Conservation (phyloP, 495 filamentous ascomycete genomes). For the Polyplosphaeria fusca region DNA sequence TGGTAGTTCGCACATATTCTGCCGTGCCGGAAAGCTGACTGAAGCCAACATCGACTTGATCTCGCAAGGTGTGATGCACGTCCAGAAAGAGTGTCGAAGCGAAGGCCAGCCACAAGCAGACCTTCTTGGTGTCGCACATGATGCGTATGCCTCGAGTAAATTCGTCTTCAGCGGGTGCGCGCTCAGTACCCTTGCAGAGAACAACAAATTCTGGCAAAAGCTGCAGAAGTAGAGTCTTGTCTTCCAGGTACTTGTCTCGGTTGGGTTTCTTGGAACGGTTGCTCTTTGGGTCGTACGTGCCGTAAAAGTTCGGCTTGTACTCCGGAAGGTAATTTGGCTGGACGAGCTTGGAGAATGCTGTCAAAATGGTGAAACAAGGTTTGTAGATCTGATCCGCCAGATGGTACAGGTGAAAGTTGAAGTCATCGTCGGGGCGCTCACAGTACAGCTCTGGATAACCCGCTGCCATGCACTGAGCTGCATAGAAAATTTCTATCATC, state of each 20-base stretch:
- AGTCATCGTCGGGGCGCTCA: neutral
- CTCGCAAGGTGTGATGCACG: neutral
- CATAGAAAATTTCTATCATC: slow-evolving; percentile 22
- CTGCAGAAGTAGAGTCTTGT: neutral
- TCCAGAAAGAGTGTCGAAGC: neutral
- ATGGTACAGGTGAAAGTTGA: neutral
- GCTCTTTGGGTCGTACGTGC: slow-evolving; percentile 37
- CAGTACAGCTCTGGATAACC: neutral
- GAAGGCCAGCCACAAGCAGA: neutral
- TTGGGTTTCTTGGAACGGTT: slow-evolving; percentile 27
- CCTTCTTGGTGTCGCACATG: neutral
- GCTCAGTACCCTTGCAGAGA: neutral
- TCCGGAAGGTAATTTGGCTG: neutral
- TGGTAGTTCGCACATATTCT: neutral
- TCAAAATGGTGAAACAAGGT: neutral
- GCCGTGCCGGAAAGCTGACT: neutral
- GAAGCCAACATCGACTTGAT: neutral
- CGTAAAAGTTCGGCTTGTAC: slow-evolving; percentile 36
- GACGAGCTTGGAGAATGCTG: neutral
- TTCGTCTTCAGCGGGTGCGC: neutral
- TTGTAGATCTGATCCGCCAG: neutral
- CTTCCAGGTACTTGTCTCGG: neutral
- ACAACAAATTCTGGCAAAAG: neutral
- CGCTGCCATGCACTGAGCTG: neutral
- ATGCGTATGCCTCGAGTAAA: neutral